Base-by-base conservation (phyloP, 495 filamentous ascomycete species). In the Podospora anserina region DNA sequence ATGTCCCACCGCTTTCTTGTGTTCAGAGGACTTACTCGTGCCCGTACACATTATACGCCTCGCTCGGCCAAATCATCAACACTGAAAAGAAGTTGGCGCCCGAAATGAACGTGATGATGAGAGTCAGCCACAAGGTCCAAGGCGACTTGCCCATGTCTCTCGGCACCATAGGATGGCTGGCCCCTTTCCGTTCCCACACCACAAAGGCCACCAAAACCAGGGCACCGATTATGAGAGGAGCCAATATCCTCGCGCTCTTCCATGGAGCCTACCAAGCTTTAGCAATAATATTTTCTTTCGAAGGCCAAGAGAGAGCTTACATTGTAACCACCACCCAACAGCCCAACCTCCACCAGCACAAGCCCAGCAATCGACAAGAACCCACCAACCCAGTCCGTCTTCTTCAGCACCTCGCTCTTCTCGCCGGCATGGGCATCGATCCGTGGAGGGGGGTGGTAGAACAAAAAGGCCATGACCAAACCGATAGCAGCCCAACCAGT, bases 1-100 rank as follows among this genome's bases (percentile, higher is more conserved):
- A 13, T 6, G 19, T n/a, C 30, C n/a, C 7, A 16, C 39, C 16
- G 6, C 26, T 28, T 5, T 16, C 18, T 27, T 39, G 30, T 32
- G 39, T 13, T 26, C 18, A 55, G 20, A 63, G n/a, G 20, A 69
- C 75, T 63, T 55, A 76, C 75, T 90, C 86, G 67, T 91, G 88
- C 16, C 89, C 89, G 68, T 90, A 91, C 9, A 91, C 88, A 72
- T 91, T 91, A 81, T 88, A 91, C 1, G 88, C 87, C 77, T 92
- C 85, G 0, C 87, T 89, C 0, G 90, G 90, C 90, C 89, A 92
- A 71, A 92, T 88, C 76, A 91, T 84, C 28, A 92, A 74, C 3
- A 91, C 86, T 16, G 88, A 88, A 79, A 91, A 91, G 83, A 91
- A 92, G 74, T 91, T 91, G 65, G 88, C 88, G 11, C 90, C 90